Evolutionary conservation across 495 filamentous ascomycete species (phyloP).

Genomic region (Penicillium maclennaniae): DNA sequence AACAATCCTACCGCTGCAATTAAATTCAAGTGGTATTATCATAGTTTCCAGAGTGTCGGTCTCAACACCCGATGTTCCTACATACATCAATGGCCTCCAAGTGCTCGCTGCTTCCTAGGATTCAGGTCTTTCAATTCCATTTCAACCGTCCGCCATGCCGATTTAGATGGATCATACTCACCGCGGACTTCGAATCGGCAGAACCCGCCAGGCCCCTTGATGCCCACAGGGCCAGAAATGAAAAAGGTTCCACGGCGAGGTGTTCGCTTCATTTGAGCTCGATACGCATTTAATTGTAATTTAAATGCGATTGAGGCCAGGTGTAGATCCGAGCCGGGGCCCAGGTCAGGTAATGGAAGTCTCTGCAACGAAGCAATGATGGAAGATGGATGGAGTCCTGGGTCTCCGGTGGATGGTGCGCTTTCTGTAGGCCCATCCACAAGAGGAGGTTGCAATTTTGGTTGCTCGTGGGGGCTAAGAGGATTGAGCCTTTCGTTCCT

Average conservation of each 20-base stretch:
- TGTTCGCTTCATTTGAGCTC: slow-evolving; percentile 19
- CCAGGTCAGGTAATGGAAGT: slow-evolving; percentile 36
- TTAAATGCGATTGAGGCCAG: slow-evolving; percentile 52
- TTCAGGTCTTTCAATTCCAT: slow-evolving; percentile 35
- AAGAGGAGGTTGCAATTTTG: slow-evolving; percentile 20
- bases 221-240: slow-evolving; percentile 61
- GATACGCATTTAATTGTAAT: slow-evolving; percentile 41
- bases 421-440: slow-evolving; percentile 14
- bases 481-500: slow-evolving; percentile 18
- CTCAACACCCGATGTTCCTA: not conserved
- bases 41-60: not conserved
- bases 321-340: slow-evolving; percentile 36
- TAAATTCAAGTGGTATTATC: not conserved
- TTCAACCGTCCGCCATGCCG: slow-evolving; percentile 33
- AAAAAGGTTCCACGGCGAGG: slow-evolving; percentile 62
- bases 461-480: slow-evolving; percentile 20
- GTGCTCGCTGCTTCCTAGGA: slow-evolving; percentile 25
- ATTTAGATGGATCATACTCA: slow-evolving; percentile 55
- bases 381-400: slow-evolving; percentile 28
- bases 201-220: slow-evolving; percentile 54
- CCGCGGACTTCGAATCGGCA: slow-evolving; percentile 56
- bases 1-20: not conserved
- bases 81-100: slow-evolving; percentile 14
- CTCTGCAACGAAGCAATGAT: slow-evolving; percentile 35
- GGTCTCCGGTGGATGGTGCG: slow-evolving; percentile 10